Evolutionary conservation across 2,329 filamentous ascomycete genomes (phyloP), one percentile per base, ranked within the genome.

Genomic region (Sphaerulina populicola): DNA sequence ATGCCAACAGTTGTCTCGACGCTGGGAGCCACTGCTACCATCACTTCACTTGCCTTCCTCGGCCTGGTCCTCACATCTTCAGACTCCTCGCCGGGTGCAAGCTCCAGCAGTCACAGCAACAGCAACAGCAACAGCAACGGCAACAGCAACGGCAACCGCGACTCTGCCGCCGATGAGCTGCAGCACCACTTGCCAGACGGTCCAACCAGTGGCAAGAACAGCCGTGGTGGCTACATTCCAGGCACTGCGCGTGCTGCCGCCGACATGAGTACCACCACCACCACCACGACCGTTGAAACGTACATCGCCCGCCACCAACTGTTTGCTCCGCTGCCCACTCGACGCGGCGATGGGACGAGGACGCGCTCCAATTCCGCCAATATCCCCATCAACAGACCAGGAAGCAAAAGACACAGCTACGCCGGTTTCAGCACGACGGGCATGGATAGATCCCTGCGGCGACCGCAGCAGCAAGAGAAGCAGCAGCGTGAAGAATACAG

Each of bases 381-480:
- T 30, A 48, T 38, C 29, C 21, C 46, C 46, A 18, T 29, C n/a
- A 48, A 37, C 23, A 44, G 8, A 41, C 27, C 29, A 36, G 38
- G 36, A 18, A 38, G 38, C 39, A 30, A 40, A 27, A 30, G 44
- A 8, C 43, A 45, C 15, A 44, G 46, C 29, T 42, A 48, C 44
- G 49, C 52, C 29, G 47, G 52, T 44, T 48, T 52, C 44, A 52
- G 45, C 41, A 41, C 49, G 49, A 41, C 49, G 49, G 54, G 53
- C 53, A 57, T 56, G 56, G 52, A 57, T 44, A 50, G 49, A 40
- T 40, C 56, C 43, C 42, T 39, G 53, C 46, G 44, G 43, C 37
- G 37, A 7, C 46, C 23, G 9, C 41, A 31, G 41, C 41, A 31
- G 41, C 27, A 44, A n/a, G 23, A 31, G 46, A 37, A 35, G 27